Evolutionary conservation across 495 filamentous ascomycete species (phyloP).

Genomic region (Talaromyces trachyspermus): DNA sequence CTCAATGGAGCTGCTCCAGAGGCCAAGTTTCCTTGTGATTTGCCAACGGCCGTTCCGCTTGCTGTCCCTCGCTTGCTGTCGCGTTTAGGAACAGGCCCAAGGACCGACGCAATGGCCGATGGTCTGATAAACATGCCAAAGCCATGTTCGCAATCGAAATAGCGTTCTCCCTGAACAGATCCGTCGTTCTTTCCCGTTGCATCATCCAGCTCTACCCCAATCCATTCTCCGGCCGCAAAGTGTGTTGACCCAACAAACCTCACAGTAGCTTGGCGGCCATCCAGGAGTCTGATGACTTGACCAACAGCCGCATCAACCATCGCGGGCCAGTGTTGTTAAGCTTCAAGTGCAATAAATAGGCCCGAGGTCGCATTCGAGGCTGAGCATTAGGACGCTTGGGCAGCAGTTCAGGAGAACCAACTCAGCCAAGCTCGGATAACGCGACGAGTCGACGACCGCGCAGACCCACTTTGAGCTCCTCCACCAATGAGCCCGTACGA

Average conservation of each 20-base stretch:
- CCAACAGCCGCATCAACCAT: conserved; percentile 23
- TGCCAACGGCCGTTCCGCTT: conserved; percentile 16
- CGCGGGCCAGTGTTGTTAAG: background rate
- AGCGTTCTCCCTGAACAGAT: conserved; percentile 77
- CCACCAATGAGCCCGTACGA: conserved; percentile 2
- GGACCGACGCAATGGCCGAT: conserved; percentile 44
- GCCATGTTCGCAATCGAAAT: conserved; percentile 76
- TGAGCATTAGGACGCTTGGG: no score
- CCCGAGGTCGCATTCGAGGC: no score
- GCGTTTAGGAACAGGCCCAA: conserved; percentile 47
- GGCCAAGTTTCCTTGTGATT: conserved; percentile 25
- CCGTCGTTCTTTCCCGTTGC: conserved; percentile 93
- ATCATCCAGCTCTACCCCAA: conserved; percentile 82
- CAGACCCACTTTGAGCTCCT: background rate
- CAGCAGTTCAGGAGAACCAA: conserved; percentile 9
- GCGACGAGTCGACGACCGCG: conserved; percentile 7
- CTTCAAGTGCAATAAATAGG: no score
- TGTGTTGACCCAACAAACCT: conserved; percentile 72
- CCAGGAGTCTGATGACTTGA: conserved; percentile 60
- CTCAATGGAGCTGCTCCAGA: conserved; percentile 22
- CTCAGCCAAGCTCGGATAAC: conserved; percentile 6
- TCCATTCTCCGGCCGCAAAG: conserved; percentile 79
- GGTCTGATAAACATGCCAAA: conserved; percentile 87
- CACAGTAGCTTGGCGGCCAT: conserved; percentile 69
- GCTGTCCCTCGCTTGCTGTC: conserved; percentile 29